phyloP scores from a whole-genome alignment of 2,329 filamentous ascomycete genomes.

The Ophiocordyceps sinensis region DNA sequence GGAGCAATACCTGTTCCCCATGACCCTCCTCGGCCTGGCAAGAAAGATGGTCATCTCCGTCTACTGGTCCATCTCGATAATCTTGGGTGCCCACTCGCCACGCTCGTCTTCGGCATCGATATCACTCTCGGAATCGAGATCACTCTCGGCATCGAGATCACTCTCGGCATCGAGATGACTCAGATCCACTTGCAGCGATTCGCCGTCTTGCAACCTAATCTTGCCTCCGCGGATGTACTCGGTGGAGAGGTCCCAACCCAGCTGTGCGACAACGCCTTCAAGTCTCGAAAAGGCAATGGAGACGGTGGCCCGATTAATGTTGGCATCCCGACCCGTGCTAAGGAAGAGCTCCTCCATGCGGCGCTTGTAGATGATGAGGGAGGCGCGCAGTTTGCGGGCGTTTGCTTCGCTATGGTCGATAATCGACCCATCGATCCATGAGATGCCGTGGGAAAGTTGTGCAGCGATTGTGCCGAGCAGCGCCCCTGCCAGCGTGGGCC shows the following conservation, averaged over 20 bases:
- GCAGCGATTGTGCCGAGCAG: constrained; percentile 37
- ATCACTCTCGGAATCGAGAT: too few species aligned
- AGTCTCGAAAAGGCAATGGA: constrained; percentile 29
- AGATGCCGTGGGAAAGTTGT: constrained; percentile 39
- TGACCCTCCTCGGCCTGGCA: neutral
- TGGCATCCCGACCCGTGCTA: constrained; percentile 17
- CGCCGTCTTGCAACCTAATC: constrained; percentile 37
- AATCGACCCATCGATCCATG: constrained; percentile 31
- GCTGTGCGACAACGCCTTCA: constrained; percentile 16
- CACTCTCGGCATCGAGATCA: too few species aligned
- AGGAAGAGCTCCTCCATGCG: constrained; percentile 33
- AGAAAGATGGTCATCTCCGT: constrained; percentile 12
- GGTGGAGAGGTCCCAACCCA: constrained; percentile 42
- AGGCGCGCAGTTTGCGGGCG: constrained; percentile 24
- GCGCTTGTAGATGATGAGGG: constrained; percentile 39
- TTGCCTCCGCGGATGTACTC: constrained; percentile 33
- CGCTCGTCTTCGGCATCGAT: neutral
- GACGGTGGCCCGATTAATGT: constrained; percentile 27
- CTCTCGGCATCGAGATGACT: constrained; percentile 35
- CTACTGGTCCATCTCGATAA: constrained; percentile 36
- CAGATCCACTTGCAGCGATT: constrained; percentile 31
- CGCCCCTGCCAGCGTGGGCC: constrained; percentile 28
- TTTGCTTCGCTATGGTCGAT: constrained; percentile 20
- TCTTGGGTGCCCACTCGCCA: constrained; percentile 18
- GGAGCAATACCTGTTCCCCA: too few species aligned